These are phyloP conservation scores for Fraxinus anomala DNA, from an alignment of 257 asterid species.

Conservation along the genomic window DNA sequence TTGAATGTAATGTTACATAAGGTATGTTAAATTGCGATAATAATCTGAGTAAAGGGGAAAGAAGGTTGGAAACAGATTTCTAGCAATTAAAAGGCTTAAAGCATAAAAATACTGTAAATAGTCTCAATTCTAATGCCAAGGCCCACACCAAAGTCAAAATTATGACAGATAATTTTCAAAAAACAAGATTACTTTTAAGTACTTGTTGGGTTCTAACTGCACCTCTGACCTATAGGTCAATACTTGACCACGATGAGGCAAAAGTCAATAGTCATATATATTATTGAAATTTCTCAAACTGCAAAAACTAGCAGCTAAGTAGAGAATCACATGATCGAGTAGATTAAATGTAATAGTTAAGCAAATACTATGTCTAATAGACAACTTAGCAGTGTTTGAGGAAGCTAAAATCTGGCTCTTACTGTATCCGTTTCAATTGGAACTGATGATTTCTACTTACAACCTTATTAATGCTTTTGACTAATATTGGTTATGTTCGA, in stretches of 20 bases:
- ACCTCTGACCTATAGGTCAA: not conserved
- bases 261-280: too few relatives aligned
- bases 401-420: constrained; percentile 6
- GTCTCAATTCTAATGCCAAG: not conserved
- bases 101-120: not conserved
- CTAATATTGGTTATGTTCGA: constrained; percentile 17
- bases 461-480: constrained; percentile 23
- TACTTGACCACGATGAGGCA: too few relatives aligned
- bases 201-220: not conserved
- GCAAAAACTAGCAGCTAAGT: not conserved
- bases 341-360: not conserved
- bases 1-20: not conserved
- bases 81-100: not conserved
- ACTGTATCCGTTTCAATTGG: constrained; percentile 9
- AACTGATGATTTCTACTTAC: constrained; percentile 12
- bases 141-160: not conserved
- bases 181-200: not conserved
- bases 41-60: not conserved
- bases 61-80: not conserved
- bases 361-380: not conserved
- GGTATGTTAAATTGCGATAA: not conserved
- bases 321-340: constrained; percentile 1
- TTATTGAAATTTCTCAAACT: not conserved
- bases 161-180: not conserved
- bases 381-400: not conserved